phyloP scores from a whole-genome alignment of 2,329 filamentous ascomycete genomes.

The Cyanodermella asteris region DNA sequence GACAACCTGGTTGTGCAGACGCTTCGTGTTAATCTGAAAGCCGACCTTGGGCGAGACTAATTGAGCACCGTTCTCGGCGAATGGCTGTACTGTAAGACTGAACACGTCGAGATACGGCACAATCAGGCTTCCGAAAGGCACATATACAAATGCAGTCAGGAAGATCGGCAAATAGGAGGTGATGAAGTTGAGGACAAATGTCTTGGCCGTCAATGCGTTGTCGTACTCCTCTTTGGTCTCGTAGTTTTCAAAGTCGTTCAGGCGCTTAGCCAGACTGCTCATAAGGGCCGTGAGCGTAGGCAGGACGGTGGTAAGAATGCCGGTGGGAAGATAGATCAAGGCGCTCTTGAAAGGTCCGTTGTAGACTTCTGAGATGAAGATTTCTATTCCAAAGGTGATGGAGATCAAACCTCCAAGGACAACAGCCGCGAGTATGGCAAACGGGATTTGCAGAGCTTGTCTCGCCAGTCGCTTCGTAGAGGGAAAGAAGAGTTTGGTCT shows the following conservation, averaged over 20 bases:
- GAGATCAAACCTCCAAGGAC: conserved; percentile 66
- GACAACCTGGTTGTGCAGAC: conserved; percentile 77
- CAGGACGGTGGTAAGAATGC: conserved; percentile 61
- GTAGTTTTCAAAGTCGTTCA: conserved; percentile 82
- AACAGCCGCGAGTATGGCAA: conserved; percentile 50
- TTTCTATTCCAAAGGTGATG: conserved; percentile 74
- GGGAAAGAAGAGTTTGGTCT: conserved; percentile 55
- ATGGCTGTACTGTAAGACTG: conserved; percentile 47
- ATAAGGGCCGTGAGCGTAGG: conserved; percentile 59
- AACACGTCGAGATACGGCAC: conserved; percentile 75
- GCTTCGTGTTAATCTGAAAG: conserved; percentile 64
- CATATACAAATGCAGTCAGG: conserved; percentile 81
- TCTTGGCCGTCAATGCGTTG: conserved; percentile 68
- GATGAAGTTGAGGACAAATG: conserved; percentile 92
- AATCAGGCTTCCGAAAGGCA: conserved; percentile 68
- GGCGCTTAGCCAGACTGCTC: conserved; percentile 49
- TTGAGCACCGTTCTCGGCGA: conserved; percentile 55
- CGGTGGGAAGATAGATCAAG: conserved; percentile 69
- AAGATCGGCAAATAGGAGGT: conserved; percentile 86
- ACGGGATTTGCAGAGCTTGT: conserved; percentile 66
- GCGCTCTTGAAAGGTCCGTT: conserved; percentile 69
- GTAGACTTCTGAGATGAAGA: conserved; percentile 91
- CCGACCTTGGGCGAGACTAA: conserved; percentile 31
- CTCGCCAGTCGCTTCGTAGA: conserved; percentile 50
- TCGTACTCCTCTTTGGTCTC: conserved; percentile 69